Evolutionary conservation across 331 rosid species (phyloP).

Genomic region (Malus hybrid): DNA sequence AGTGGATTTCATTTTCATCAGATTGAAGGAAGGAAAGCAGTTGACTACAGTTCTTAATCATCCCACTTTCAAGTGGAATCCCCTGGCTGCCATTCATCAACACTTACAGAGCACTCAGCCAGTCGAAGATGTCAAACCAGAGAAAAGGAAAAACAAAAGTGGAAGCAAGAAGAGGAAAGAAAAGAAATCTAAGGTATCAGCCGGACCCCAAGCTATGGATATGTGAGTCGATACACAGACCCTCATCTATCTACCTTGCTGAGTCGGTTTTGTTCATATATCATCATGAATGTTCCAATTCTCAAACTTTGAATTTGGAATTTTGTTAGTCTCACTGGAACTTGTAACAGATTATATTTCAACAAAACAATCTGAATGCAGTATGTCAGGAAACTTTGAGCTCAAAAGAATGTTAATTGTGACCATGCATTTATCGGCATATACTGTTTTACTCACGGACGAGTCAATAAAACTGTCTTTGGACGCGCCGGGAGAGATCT

Average conservation of each 20-base stretch:
- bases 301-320: conserved; percentile 2
- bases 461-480: background rate
- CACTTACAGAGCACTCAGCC: conserved; percentile 60
- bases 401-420: background rate
- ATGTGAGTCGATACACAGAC: background rate
- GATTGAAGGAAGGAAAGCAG: conserved; percentile 60
- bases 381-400: too few relatives aligned
- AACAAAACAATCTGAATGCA: background rate
- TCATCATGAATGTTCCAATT: background rate
- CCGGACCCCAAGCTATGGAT: conserved; percentile 37
- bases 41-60: conserved; percentile 43
- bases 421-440: background rate
- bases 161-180: conserved; percentile 57
- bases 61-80: conserved; percentile 48
- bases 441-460: background rate
- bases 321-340: background rate
- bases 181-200: conserved; percentile 36
- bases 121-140: conserved; percentile 40
- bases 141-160: conserved; percentile 41
- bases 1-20: conserved; percentile 20
- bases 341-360: background rate
- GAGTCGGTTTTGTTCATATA: conserved; percentile 2
- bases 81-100: conserved; percentile 47
- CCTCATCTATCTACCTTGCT: background rate
- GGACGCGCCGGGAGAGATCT: background rate